Conservation (phyloP, 108 stramenopile species). For the Skeletonema potamos region DNA sequence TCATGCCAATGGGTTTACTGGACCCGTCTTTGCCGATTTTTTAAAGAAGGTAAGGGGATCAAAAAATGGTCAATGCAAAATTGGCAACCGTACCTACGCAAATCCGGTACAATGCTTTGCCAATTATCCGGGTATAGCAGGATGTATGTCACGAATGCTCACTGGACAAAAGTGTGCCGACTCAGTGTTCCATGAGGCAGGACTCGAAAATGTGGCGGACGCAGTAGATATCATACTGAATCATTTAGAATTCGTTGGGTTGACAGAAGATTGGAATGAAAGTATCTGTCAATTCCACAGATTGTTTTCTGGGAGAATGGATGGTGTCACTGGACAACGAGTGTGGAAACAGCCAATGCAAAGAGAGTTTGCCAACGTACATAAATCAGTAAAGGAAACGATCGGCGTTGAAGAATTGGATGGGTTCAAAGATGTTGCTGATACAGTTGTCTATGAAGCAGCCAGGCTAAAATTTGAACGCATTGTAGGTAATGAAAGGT, state of each 20-base stretch:
- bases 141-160: conserved; percentile 45
- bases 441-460: conserved; percentile 41
- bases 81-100: background rate
- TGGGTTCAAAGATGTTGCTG: conserved; percentile 49
- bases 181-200: conserved; percentile 18
- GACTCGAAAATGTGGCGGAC: conserved; percentile 22
- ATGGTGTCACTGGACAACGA: conserved; percentile 3
- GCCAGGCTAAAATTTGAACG: conserved; percentile 37
- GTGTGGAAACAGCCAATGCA: conserved; percentile 35
- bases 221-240: conserved; percentile 40
- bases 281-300: conserved; percentile 52
- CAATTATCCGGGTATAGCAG: conserved; percentile 42
- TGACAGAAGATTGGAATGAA: conserved; percentile 54
- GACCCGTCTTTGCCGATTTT: background rate
- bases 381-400: conserved; percentile 30
- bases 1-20: conserved; percentile 33
- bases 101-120: conserved; percentile 47
- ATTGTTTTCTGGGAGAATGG: conserved; percentile 30
- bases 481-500: conserved; percentile 35
- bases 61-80: background rate
- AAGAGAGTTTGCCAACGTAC: conserved; percentile 48
- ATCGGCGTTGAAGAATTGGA: conserved; percentile 30
- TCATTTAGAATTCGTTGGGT: conserved; percentile 38
- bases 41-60: background rate
- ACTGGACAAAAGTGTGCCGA: conserved; percentile 44